Percentiles rank a stretch among this genome's conserved stretches.
Conservation (phyloP, 1,139 yeast species). For the Yamadazyma oceani region DNA sequence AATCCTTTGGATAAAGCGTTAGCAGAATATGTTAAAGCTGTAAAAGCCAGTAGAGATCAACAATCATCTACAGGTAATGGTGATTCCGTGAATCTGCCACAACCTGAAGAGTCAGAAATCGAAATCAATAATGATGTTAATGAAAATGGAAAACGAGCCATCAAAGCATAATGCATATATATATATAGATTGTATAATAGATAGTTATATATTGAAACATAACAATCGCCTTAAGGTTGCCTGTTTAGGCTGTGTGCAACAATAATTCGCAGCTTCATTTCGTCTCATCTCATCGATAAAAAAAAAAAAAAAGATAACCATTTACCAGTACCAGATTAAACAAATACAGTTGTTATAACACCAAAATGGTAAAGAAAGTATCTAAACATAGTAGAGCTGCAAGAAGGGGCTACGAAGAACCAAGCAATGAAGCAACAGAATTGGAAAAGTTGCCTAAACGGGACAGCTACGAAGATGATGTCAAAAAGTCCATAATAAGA, state of each 20-base stretch:
- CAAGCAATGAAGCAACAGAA: slow-evolving; percentile 45
- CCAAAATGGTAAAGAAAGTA: slow-evolving; percentile 30
- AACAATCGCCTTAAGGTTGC: neutral
- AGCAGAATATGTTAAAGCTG: slow-evolving; percentile 31
- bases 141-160: slow-evolving; percentile 29
- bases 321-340: too few species aligned
- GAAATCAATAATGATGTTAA: slow-evolving; percentile 16
- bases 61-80: neutral
- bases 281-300: slow-evolving; percentile 6
- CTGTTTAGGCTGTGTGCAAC: neutral
- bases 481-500: slow-evolving; percentile 64
- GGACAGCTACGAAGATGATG: slow-evolving; percentile 47
- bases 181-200: neutral
- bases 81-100: neutral
- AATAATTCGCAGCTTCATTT: slow-evolving; percentile 7
- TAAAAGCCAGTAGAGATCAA: slow-evolving; percentile 16
- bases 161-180: slow-evolving; percentile 11
- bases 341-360: neutral
- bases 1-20: slow-evolving; percentile 32
- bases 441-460: slow-evolving; percentile 55
- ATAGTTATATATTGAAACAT: neutral
- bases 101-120: slow-evolving; percentile 1
- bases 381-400: slow-evolving; percentile 79
- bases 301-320: too few species aligned
- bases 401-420: slow-evolving; percentile 53